Evolutionary conservation across 768 basidiomycete genomes (phyloP).

Genomic region (Strobilomyces dryophilus): DNA sequence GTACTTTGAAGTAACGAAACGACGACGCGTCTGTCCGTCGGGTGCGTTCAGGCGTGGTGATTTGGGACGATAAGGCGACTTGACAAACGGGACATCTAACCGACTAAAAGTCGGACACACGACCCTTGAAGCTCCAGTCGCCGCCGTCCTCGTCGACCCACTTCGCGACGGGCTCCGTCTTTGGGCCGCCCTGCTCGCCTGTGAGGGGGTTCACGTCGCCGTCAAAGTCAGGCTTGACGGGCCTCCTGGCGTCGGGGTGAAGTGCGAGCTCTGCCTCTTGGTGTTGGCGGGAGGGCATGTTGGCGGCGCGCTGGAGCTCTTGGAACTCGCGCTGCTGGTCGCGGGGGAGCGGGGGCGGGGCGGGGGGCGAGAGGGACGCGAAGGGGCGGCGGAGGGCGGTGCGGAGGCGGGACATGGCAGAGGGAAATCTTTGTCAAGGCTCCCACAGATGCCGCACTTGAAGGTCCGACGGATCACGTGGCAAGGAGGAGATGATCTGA

Average conservation of each 20-base stretch:
- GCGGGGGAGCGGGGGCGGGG: slow-evolving; percentile 71
- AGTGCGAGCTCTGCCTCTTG: slow-evolving; percentile 42
- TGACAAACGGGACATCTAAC: neutral
- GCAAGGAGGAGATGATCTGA: no score
- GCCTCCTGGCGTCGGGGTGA: slow-evolving; percentile 67
- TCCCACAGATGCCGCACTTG: neutral
- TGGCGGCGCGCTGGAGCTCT: slow-evolving; percentile 65
- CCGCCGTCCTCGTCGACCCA: slow-evolving; percentile 53
- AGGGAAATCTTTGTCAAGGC: neutral
- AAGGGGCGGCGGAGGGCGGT: slow-evolving; percentile 10
- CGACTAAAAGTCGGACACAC: slow-evolving; percentile 77
- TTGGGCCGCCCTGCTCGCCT: slow-evolving; percentile 85
- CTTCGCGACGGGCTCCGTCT: slow-evolving; percentile 70
- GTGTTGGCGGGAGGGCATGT: slow-evolving; percentile 30
- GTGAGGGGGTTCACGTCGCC: slow-evolving; percentile 79
- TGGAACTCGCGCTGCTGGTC: slow-evolving; percentile 85
- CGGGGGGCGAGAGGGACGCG: slow-evolving; percentile 50
- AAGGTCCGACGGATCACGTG: no score
- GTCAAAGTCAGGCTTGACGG: slow-evolving; percentile 64
- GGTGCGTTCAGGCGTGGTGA: neutral
- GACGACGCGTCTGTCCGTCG: neutral
- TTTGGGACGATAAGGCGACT: neutral
- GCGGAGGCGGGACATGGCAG: neutral
- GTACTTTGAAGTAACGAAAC: neutral
- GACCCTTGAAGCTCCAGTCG: slow-evolving; percentile 90